Base-by-base conservation (phyloP, 2,329 filamentous ascomycete species). In the Lecanicillium sp. region DNA sequence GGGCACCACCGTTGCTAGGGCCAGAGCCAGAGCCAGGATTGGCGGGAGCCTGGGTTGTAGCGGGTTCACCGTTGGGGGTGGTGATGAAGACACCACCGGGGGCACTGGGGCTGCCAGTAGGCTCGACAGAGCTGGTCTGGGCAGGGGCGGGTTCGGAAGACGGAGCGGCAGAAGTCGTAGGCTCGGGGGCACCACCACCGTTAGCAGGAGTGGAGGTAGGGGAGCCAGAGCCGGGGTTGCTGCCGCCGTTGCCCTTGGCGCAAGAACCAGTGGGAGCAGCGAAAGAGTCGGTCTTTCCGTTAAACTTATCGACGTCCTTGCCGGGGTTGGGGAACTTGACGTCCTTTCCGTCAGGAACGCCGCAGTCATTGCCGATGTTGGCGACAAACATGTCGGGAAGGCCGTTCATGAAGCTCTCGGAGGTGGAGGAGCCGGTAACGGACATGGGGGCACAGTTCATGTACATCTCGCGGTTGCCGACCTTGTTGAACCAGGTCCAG, bases 381-480 rank as follows among this genome's bases (percentile, higher is more conserved):
- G 83, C 85, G 10, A 81, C 68, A 54, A 88, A 87, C 66, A 90
- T 78, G 23, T 78, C 67, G 0, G 87, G 86, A 81, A 94, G 83
- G 0, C 68, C 63, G 32, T 78, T 62, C 52, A 84, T 77, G 54
- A 78, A 78, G 2, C 71, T 65, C 48, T 79, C 58, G 36, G 66
- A 64, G 44, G 77, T 77, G 0, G 67, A 68, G 0, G 53, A 55
- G 8, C 78, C 78, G 0, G 78, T 79, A 20, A 97, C 74, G 0
- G 73, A 77, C 40, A 95, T 66, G 0, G 87, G 81, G 0, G 86
- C 88, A 58, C 91, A 98, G 76, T 95, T 94, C 90, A 95, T 95
- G 75, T 97, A 96, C 77, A 95, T 89, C 63, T 97, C 93, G 1
- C 90, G 84, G 71, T 95, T 95, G 3, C 93, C 93, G 9, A 95